A percentile compares a stretch with the other conserved stretches of the same genome.
Conservation (phyloP, 1,284 basidiomycete species). For the Serendipita sp. region DNA sequence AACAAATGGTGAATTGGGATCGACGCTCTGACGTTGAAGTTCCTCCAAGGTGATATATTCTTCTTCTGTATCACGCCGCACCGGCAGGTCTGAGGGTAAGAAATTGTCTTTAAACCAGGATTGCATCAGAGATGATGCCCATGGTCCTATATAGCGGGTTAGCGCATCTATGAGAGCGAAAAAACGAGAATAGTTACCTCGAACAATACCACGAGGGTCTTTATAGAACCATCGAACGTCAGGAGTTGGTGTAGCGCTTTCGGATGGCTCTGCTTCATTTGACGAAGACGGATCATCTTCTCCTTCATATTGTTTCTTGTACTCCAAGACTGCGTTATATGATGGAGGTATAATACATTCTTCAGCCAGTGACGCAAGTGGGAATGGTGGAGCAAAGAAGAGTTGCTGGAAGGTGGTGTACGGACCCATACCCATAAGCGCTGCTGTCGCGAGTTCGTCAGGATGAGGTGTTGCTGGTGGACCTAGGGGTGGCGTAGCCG, state of each 20-base stretch:
- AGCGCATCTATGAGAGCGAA: constrained; percentile 10
- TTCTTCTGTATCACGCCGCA: constrained; percentile 56
- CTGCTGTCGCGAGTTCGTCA: constrained; percentile 55
- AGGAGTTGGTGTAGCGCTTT: not conserved
- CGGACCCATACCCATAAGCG: constrained; percentile 55
- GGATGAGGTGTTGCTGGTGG: constrained; percentile 23
- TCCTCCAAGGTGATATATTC: constrained; percentile 56
- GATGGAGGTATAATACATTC: constrained; percentile 81
- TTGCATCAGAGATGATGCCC: constrained; percentile 74
- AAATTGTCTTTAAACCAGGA: constrained; percentile 71
- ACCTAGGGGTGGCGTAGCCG: not conserved
- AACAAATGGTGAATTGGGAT: constrained; percentile 62
- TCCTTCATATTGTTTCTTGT: constrained; percentile 32
- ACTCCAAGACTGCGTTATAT: constrained; percentile 60
- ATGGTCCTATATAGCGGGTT: constrained; percentile 41
- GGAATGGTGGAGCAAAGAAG: constrained; percentile 66
- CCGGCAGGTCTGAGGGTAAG: constrained; percentile 62
- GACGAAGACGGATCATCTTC: not conserved
- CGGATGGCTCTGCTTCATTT: not conserved
- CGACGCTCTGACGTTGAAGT: constrained; percentile 54
- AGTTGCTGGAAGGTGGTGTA: constrained; percentile 84
- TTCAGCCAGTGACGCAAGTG: constrained; percentile 70
- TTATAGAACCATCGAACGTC: constrained; percentile 43
- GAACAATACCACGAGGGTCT: constrained; percentile 62
- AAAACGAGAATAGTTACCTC: constrained; percentile 35